Evolutionary conservation across 768 basidiomycete genomes (phyloP).

Genomic region (Suillus americanus): DNA sequence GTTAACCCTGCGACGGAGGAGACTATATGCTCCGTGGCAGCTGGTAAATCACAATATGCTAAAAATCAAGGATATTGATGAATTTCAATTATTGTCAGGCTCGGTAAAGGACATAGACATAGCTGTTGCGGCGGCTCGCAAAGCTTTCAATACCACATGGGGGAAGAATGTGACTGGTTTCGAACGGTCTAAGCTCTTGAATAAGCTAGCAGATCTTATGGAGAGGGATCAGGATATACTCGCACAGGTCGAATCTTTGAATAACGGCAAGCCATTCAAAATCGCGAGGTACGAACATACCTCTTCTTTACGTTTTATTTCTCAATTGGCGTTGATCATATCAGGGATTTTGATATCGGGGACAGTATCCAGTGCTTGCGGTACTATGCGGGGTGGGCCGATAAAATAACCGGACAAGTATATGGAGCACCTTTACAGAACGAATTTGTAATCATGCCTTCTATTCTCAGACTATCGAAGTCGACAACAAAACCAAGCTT

Average conservation of each 20-base stretch:
- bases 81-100: slow-evolving; percentile 40
- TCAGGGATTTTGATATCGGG: slow-evolving; percentile 77
- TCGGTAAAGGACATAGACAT: slow-evolving; percentile 77
- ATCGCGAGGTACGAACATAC: slow-evolving; percentile 43
- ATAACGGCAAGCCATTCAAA: slow-evolving; percentile 89
- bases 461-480: slow-evolving; percentile 62
- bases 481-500: slow-evolving; percentile 76
- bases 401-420: slow-evolving; percentile 89
- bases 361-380: slow-evolving; percentile 77
- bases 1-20: slow-evolving; percentile 84
- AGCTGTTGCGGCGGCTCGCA: slow-evolving; percentile 81
- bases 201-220: slow-evolving; percentile 88
- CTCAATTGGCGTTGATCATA: slow-evolving; percentile 5
- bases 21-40: slow-evolving; percentile 63
- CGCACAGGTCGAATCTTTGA: slow-evolving; percentile 80
- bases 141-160: slow-evolving; percentile 85
- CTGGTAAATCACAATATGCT: slow-evolving; percentile 39
- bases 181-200: slow-evolving; percentile 76
- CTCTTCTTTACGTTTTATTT: slow-evolving; percentile 5
- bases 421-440: slow-evolving; percentile 6
- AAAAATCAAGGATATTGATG: not conserved
- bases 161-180: slow-evolving; percentile 85
- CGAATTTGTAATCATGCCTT: slow-evolving; percentile 6
- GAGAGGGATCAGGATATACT: slow-evolving; percentile 82
- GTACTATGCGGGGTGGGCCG: slow-evolving; percentile 96